A percentile compares a stretch with the other conserved stretches of the same genome.
Evolutionary conservation across 805 yeast genomes (phyloP).

Genomic region (Isabelozyma gotoi): DNA sequence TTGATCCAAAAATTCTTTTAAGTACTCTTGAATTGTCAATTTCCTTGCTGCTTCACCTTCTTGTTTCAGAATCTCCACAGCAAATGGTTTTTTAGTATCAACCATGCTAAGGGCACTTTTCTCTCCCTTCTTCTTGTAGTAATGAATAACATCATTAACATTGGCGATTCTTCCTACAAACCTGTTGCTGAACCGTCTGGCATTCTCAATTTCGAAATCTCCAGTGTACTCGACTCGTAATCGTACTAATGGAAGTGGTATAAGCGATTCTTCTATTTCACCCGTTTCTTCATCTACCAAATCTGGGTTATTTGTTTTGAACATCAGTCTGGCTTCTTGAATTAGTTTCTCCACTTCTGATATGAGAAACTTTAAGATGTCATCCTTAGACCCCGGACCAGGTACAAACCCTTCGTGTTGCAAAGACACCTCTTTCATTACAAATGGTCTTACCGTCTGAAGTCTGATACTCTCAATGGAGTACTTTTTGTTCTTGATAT

Average conservation of each 20-base stretch:
- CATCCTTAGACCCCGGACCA: conserved; percentile 57
- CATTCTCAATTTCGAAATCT: conserved; percentile 89
- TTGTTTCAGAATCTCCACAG: conserved; percentile 14
- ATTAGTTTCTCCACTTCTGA: conserved; percentile 69
- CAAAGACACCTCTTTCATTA: conserved; percentile 64
- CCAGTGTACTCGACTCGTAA: conserved; percentile 86
- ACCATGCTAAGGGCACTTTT: not conserved
- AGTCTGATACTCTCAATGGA: conserved; percentile 60
- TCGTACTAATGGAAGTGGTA: conserved; percentile 81
- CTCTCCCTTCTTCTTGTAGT: conserved; percentile 50
- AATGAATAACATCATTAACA: conserved; percentile 78
- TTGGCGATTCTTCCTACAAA: conserved; percentile 93
- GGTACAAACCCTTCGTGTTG: conserved; percentile 55
- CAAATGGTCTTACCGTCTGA: conserved; percentile 78
- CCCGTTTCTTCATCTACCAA: conserved; percentile 18
- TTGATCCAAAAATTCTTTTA: conserved; percentile 55
- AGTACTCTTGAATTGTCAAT: conserved; percentile 8
- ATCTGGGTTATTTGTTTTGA: conserved; percentile 36
- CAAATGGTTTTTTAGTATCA: conserved; percentile 12
- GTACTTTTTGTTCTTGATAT: conserved; percentile 57
- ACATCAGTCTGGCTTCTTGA: conserved; percentile 51
- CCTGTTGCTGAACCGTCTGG: conserved; percentile 82
- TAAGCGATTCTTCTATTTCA: conserved; percentile 6
- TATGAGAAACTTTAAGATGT: conserved; percentile 59
- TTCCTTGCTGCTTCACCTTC: conserved; percentile 18